A percentile compares a stretch with the other conserved stretches of the same genome.
Conservation (phyloP, 163 green algal genomes). For the Scenedesmus sp. region DNA sequence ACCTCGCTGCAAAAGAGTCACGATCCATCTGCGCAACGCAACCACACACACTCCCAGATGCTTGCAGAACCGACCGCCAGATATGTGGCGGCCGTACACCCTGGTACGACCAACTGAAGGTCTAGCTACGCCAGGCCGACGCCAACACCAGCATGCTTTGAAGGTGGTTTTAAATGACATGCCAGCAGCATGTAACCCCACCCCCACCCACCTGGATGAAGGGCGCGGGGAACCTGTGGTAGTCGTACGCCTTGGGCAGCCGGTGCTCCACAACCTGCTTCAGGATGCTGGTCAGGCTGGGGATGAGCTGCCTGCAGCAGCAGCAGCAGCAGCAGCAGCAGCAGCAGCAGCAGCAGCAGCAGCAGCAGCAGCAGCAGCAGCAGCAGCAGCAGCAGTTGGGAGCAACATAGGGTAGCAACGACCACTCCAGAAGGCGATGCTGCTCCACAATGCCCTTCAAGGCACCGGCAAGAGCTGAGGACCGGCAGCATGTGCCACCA, state of each 20-base stretch:
- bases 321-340: slow-evolving; percentile 41
- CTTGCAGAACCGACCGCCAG: too few species aligned
- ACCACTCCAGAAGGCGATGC: too few species aligned
- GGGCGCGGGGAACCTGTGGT: slow-evolving; percentile 94
- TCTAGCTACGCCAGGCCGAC: too few species aligned
- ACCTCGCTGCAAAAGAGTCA: too few species aligned
- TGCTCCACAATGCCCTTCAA: background rate
- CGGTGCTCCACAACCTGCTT: slow-evolving; percentile 95
- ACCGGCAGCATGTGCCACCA: too few species aligned
- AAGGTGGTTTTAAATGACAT: too few species aligned
- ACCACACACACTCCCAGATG: too few species aligned
- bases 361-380: slow-evolving; percentile 45
- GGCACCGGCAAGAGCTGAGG: too few species aligned
- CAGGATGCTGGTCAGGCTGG: slow-evolving; percentile 94
- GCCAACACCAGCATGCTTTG: too few species aligned
- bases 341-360: background rate
- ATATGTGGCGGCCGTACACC: too few species aligned
- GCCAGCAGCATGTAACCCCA: background rate
- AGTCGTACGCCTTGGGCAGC: slow-evolving; percentile 95
- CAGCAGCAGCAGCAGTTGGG: background rate
- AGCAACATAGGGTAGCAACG: background rate
- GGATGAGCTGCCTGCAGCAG: slow-evolving; percentile 92
- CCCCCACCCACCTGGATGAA: slow-evolving; percentile 91
- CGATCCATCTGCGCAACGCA: too few species aligned
- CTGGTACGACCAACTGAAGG: too few species aligned